Base-by-base conservation (phyloP, 1,284 basidiomycete genomes). In the Tilletia horrida region DNA sequence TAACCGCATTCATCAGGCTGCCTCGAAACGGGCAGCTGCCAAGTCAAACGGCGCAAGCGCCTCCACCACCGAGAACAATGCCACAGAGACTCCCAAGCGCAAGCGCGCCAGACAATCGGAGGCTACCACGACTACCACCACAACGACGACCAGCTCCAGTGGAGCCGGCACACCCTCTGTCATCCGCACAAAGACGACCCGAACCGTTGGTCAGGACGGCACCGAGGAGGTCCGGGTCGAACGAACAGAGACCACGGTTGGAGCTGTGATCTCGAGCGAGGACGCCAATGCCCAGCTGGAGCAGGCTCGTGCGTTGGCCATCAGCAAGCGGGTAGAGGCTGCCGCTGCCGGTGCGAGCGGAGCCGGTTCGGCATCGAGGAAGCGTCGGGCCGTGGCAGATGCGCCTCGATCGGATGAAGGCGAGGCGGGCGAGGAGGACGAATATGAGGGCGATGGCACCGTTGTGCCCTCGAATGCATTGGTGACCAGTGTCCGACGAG, bases 201-300 rank as follows among this genome's bases (percentile, higher is more conserved):
- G 62, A 65, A 71, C 55, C 67, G 69, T 29, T 42, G 66, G 55
- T 27, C 40, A 57, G n/a, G 62, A 69, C 45, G 68, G 66, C 57
- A 65, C 70, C 43, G 67, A 73, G 40, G 65, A 75, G 63, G 67
- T 72, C 65, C 69, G 67, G 45, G 66, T 74, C 55, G 69, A 72
- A 16, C 27, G 35, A n/a, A 67, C 64, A 29, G 48, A 35, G 31
- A 72, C 68, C n/a, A 71, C 64, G n/a, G 48, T 74, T 35, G 75
- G 69, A 50, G 47, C 66, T 4, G 35, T 44, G 66, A 70, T 80
- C 43, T 71, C 73, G 31, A 69, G 71, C 43, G 73, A 72, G 27
- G 76, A 80, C 67, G 75, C 79, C 48, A 77, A 79, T 35, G 76
- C 68, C 40, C 77, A 81, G 69, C 76, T 80, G 63, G 69, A 72